These are phyloP conservation scores for Isatis tinctoria DNA, from an alignment of 345 rosid genomes.

Conservation along the genomic window DNA sequence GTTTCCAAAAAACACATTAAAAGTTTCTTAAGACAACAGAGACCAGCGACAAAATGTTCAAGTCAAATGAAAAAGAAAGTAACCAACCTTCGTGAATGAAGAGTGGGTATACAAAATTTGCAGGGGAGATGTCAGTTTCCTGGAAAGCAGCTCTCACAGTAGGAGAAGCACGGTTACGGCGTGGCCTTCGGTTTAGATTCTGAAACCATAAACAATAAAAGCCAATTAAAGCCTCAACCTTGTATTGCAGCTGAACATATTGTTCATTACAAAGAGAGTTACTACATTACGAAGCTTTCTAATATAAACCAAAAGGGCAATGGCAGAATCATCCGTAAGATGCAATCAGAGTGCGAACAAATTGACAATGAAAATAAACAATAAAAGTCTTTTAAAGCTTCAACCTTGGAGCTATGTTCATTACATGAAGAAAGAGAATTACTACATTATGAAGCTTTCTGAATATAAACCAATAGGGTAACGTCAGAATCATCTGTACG, in stretches of 20 bases:
- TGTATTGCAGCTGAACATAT: not conserved
- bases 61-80: slow-evolving; percentile 1
- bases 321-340: not conserved
- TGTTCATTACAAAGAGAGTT: not conserved
- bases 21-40: not conserved
- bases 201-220: slow-evolving; percentile 24
- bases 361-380: not conserved
- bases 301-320: not conserved
- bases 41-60: not conserved
- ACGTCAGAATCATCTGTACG: not conserved
- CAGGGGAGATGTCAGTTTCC: slow-evolving; percentile 77
- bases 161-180: slow-evolving; percentile 78
- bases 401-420: slow-evolving; percentile 7
- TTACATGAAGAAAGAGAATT: not conserved
- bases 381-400: not conserved
- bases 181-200: slow-evolving; percentile 79
- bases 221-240: slow-evolving; percentile 3
- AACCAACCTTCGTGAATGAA: slow-evolving; percentile 97
- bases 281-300: not conserved
- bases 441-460: not conserved
- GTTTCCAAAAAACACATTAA: not conserved
- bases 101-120: slow-evolving; percentile 87
- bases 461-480: not conserved
- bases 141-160: slow-evolving; percentile 70
- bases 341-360: not conserved